phyloP scores from a whole-genome alignment of 78 protist genomes.

The Kipferlia bialata region DNA sequence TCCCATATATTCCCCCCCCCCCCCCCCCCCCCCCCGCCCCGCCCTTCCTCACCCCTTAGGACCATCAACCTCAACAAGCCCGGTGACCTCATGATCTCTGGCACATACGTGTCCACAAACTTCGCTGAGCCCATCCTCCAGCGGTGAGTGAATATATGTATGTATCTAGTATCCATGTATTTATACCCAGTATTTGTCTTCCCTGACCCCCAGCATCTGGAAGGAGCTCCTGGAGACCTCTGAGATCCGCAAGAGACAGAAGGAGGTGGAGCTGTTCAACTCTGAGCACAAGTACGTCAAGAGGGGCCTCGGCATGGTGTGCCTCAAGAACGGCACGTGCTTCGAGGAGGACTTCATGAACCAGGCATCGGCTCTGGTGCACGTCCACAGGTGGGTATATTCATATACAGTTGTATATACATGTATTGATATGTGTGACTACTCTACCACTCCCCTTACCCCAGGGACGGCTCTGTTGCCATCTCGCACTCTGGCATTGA shows the following conservation, averaged over 20 bases:
- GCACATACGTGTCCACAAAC: not conserved
- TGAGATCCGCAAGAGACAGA: conserved; percentile 2
- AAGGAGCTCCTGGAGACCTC: conserved; percentile 10
- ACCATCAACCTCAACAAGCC: not conserved
- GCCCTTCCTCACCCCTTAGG: not conserved
- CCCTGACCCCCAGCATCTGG: conserved; percentile 30
- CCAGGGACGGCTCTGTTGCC: conserved; percentile 81
- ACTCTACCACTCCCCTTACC: too few relatives aligned
- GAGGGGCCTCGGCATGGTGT: conserved; percentile 67
- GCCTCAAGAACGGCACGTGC: conserved; percentile 71
- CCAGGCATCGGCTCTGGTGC: conserved; percentile 53
- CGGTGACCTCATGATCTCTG: not conserved
- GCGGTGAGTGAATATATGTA: too few relatives aligned
- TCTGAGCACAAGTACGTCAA: conserved; percentile 50
- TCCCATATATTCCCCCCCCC: too few relatives aligned
- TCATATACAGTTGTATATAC: too few relatives aligned
- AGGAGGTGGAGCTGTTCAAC: conserved; percentile 54
- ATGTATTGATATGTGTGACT: too few relatives aligned
- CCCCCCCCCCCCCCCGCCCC: not conserved
- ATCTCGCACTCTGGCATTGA: conserved; percentile 88
- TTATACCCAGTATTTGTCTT: too few relatives aligned
- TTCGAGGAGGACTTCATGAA: conserved; percentile 62
- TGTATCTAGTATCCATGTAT: too few relatives aligned
- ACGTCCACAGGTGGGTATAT: too few relatives aligned
- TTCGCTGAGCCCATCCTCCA: conserved; percentile 1